phyloP scores from a whole-genome alignment of 495 filamentous ascomycete species.

The Cladorrhinum samala region DNA sequence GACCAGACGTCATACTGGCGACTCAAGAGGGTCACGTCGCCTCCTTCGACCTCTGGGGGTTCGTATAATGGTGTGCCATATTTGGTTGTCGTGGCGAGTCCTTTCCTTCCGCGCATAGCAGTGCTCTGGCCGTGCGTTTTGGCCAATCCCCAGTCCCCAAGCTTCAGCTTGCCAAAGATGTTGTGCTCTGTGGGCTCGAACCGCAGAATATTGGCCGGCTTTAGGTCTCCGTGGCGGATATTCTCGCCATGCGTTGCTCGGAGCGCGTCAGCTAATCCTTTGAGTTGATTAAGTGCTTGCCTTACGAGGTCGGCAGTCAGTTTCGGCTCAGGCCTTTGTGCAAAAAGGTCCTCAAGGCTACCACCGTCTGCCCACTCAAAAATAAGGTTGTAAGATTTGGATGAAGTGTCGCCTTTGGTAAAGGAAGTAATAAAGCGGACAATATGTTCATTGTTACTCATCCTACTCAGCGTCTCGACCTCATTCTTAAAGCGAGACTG shows the following conservation, averaged over 20 bases:
- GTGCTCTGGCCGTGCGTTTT: constrained; percentile 13
- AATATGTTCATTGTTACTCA: background rate
- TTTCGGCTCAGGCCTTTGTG: background rate
- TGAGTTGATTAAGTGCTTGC: background rate
- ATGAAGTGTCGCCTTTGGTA: constrained; percentile 1
- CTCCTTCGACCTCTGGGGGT: constrained; percentile 20
- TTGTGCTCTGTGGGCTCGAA: constrained; percentile 4
- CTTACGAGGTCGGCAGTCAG: background rate
- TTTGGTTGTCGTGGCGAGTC: background rate
- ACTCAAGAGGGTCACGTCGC: constrained; percentile 8
- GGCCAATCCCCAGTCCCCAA: constrained; percentile 26
- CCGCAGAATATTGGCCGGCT: constrained; percentile 20
- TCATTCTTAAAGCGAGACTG: background rate
- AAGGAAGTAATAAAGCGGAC: constrained; percentile 20
- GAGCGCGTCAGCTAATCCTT: constrained; percentile 13
- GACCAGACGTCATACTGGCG: constrained; percentile 35
- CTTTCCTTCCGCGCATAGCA: background rate
- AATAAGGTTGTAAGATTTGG: constrained; percentile 17
- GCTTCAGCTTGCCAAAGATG: constrained; percentile 16
- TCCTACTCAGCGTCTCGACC: background rate
- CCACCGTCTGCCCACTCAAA: constrained; percentile 27
- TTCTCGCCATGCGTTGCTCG: constrained; percentile 3
- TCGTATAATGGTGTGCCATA: background rate
- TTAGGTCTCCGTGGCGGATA: constrained; percentile 19
- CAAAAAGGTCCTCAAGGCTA: constrained; percentile 19